A percentile compares a stretch with the other conserved stretches of the same genome.
Conservation (phyloP, 352 stramenopile genomes). For the Nothophytophthora sp. region DNA sequence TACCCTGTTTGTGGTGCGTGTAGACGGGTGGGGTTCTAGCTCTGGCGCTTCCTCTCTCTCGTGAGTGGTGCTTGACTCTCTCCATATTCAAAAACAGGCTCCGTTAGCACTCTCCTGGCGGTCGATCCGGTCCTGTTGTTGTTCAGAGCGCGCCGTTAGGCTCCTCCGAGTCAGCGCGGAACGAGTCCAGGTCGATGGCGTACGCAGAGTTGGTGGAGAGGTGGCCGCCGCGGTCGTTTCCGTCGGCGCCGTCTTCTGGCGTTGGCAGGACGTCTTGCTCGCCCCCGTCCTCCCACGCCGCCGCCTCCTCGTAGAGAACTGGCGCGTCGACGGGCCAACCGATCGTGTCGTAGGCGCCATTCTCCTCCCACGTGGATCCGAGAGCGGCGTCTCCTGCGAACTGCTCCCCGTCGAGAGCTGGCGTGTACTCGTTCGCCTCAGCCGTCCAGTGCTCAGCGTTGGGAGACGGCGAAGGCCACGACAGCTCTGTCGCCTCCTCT, state of each 20-base stretch:
- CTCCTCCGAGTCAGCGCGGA: slow-evolving; percentile 17
- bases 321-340: slow-evolving; percentile 12
- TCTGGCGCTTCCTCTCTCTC: slow-evolving; percentile 3
- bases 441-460: slow-evolving; percentile 4
- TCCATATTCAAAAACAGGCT: slow-evolving; percentile 30
- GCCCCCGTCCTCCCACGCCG: slow-evolving; percentile 10
- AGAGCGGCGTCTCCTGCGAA: background rate
- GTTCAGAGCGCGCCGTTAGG: slow-evolving; percentile 18
- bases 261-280: slow-evolving; percentile 4
- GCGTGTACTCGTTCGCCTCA: background rate
- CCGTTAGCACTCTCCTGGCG: slow-evolving; percentile 12
- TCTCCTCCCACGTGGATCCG: slow-evolving; percentile 7
- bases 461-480: no score
- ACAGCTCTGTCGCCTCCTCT: no score
- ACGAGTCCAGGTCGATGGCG: slow-evolving; percentile 47
- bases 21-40: slow-evolving; percentile 2
- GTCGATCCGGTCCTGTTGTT: slow-evolving; percentile 11
- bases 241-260: slow-evolving; percentile 10
- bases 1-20: no score
- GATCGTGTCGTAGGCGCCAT: slow-evolving; percentile 11
- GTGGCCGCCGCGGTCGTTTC: slow-evolving; percentile 6
- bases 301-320: slow-evolving; percentile 4
- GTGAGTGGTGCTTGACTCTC: slow-evolving; percentile 22
- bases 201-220: slow-evolving; percentile 59
- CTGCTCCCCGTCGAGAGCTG: slow-evolving; percentile 7